phyloP scores from a whole-genome alignment of 2,329 filamentous ascomycete genomes.

The Geosmithia putterillii region DNA sequence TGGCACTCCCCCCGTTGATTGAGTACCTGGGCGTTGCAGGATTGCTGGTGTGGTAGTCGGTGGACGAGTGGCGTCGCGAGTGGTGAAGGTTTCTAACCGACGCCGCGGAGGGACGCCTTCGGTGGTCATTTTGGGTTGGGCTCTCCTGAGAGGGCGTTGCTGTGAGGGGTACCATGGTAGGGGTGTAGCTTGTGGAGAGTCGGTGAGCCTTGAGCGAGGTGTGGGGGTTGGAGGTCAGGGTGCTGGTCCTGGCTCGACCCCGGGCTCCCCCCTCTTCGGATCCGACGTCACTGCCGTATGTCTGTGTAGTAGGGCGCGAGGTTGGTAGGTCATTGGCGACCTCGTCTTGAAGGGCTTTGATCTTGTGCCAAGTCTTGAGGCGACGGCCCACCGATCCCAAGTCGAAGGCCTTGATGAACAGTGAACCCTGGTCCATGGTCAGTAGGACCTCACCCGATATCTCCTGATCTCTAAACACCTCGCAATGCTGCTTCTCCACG shows the following conservation, averaged over 20 bases:
- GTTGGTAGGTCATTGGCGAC: slow-evolving; percentile 40
- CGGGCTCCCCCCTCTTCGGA: slow-evolving; percentile 36
- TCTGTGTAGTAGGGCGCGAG: slow-evolving; percentile 40
- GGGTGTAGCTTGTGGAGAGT: slow-evolving; percentile 36
- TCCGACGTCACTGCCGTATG: slow-evolving; percentile 45
- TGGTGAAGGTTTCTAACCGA: slow-evolving; percentile 75
- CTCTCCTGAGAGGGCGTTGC: slow-evolving; percentile 29
- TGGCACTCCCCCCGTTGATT: slow-evolving; percentile 28
- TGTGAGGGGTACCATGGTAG: slow-evolving; percentile 25
- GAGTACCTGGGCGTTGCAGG: slow-evolving; percentile 24
- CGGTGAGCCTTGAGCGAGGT: slow-evolving; percentile 34
- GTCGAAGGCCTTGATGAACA: slow-evolving; percentile 93
- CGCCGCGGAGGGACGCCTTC: slow-evolving; percentile 62
- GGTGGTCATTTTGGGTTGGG: slow-evolving; percentile 32
- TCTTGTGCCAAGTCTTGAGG: slow-evolving; percentile 93
- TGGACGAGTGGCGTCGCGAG: slow-evolving; percentile 77
- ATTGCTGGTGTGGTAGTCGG: slow-evolving; percentile 47
- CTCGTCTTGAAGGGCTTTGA: slow-evolving; percentile 83
- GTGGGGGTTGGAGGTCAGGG: slow-evolving; percentile 38
- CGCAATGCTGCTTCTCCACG: slow-evolving; percentile 81
- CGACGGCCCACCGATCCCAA: slow-evolving; percentile 81
- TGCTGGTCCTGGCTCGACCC: slow-evolving; percentile 43
- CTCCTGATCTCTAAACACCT: slow-evolving; percentile 91
- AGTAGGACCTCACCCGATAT: slow-evolving; percentile 88
- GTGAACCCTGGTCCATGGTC: slow-evolving; percentile 87